A percentile compares a stretch with the other conserved stretches of the same genome.
Conservation (phyloP, 225 moss, liverwort and hornwort genomes). For the Thuidium tamariscinum region DNA sequence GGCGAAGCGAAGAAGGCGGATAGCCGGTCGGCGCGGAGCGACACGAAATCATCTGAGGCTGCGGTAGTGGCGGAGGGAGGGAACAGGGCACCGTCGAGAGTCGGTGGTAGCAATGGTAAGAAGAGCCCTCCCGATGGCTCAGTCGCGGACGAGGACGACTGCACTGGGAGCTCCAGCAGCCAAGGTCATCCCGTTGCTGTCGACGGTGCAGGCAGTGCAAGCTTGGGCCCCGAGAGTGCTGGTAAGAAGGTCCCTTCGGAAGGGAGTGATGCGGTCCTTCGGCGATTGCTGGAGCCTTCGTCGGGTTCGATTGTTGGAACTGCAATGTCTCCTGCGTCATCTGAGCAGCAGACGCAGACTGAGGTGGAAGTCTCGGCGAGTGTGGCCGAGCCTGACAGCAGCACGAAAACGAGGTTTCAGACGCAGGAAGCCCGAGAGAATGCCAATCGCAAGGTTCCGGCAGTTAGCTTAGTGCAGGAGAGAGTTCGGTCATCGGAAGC, state of each 20-base stretch:
- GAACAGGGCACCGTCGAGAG: constrained; percentile 1
- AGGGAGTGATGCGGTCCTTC: constrained; percentile 48
- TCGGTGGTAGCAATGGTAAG: constrained; percentile 10
- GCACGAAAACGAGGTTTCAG: background rate
- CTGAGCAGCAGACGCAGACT: background rate
- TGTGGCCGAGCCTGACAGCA: background rate
- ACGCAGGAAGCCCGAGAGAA: constrained; percentile 16
- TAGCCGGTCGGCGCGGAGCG: constrained; percentile 47
- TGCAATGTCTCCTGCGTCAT: background rate
- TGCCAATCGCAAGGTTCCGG: background rate
- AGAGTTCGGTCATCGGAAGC: constrained; percentile 6
- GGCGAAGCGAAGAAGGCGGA: constrained; percentile 38
- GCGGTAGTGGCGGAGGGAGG: constrained; percentile 20
- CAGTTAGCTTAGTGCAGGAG: constrained; percentile 24
- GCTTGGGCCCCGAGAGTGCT: constrained; percentile 7
- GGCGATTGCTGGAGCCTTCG: constrained; percentile 55
- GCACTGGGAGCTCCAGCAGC: background rate
- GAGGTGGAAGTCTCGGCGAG: background rate
- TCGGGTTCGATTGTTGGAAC: constrained; percentile 32
- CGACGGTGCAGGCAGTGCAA: constrained; percentile 3
- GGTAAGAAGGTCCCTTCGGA: constrained; percentile 54
- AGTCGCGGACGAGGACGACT: constrained; percentile 6
- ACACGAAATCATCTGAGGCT: constrained; percentile 2
- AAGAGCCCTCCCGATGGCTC: constrained; percentile 21
- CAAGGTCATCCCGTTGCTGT: constrained; percentile 13